Base-by-base conservation (phyloP, 2,329 filamentous ascomycete genomes). In the Epichloe sibirici region DNA sequence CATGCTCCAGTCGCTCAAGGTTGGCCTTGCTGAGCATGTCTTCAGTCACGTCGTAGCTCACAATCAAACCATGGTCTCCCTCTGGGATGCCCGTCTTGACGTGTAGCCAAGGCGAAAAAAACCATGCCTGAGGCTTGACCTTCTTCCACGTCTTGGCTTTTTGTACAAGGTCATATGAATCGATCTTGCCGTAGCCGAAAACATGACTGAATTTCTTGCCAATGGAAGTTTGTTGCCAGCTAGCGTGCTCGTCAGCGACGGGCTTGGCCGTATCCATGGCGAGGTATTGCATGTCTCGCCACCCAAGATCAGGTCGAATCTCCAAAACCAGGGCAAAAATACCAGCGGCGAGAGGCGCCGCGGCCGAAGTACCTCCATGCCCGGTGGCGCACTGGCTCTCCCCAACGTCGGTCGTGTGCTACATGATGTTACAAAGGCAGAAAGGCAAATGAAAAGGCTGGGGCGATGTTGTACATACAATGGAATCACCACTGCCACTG, bases 71-170 rank as follows among this genome's bases (percentile, higher is more conserved):
- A 52, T 86, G 70, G 25, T 87, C 74, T 48, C 90, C 93, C 68
- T 98, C 84, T 0, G 93, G 93, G 56, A 98, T 90, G 2, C 74
- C 71, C 64, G 91, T 80, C 62, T 90, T 85, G 56, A 98, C 88
- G 59, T 93, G 88, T 57, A 95, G 78, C 90, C 93, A 96, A 0
- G 93, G 91, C 12, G 90, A 94, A 67, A 86, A 90, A 67, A 79
- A 90, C 91, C 93, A 98, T 5, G 90, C 85, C 69, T 98, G 93
- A 8, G 93, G 91, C 69, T 97, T 97, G 57, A 97, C 90, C 21
- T 84, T 78, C 58, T 88, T 75, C 84, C 89, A 97, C 0, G 77
- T 81, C 72, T 89, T 94, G 52, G 93, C 90, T 51, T 78, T 81
- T 62, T 96, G 85, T 15, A 98, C 88, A 49, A 95, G 80, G 15